These are phyloP conservation scores for Fusarium transvaalense DNA, from an alignment of 2,329 filamentous ascomycete species.

Conservation along the genomic window DNA sequence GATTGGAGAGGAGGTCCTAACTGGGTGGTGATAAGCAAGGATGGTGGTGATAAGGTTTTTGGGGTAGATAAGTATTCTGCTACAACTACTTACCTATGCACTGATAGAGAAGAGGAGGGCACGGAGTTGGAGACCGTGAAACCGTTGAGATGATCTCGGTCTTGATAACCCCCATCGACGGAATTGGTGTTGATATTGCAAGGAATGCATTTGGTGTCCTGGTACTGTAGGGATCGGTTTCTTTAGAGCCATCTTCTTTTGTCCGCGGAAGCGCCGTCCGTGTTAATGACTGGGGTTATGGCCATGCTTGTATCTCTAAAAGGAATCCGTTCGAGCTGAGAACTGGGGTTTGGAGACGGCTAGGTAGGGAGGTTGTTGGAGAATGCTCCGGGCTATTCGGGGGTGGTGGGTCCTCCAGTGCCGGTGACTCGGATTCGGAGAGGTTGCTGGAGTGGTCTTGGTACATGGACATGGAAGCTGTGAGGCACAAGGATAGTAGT, in stretches of 20 bases:
- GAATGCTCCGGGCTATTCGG: conserved; percentile 8
- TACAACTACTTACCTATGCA: conserved; percentile 1
- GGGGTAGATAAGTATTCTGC: conserved; percentile 20
- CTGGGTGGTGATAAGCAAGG: conserved; percentile 30
- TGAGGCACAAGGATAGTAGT: not conserved
- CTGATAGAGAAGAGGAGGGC: conserved; percentile 12
- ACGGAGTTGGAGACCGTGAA: conserved; percentile 25
- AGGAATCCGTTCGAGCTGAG: not conserved
- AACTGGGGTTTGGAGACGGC: not conserved
- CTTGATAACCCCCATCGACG: not conserved
- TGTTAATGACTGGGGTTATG: not conserved
- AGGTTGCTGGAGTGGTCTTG: not conserved
- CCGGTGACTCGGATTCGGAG: conserved; percentile 10
- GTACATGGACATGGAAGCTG: not conserved
- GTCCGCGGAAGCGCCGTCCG: not conserved
- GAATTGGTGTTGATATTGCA: conserved; percentile 9
- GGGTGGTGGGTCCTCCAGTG: conserved; percentile 10
- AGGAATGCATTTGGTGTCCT: conserved; percentile 8
- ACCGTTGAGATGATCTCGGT: conserved; percentile 18
- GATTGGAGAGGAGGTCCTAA: conserved; percentile 9
- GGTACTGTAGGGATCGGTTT: conserved; percentile 30
- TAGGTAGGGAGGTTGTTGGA: not conserved
- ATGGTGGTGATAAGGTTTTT: conserved; percentile 30
- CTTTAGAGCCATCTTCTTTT: conserved; percentile 14
- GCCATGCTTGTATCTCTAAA: not conserved